These are phyloP conservation scores for Didymosphaeria variabile DNA, from an alignment of 2,329 filamentous ascomycete genomes.

Conservation along the genomic window DNA sequence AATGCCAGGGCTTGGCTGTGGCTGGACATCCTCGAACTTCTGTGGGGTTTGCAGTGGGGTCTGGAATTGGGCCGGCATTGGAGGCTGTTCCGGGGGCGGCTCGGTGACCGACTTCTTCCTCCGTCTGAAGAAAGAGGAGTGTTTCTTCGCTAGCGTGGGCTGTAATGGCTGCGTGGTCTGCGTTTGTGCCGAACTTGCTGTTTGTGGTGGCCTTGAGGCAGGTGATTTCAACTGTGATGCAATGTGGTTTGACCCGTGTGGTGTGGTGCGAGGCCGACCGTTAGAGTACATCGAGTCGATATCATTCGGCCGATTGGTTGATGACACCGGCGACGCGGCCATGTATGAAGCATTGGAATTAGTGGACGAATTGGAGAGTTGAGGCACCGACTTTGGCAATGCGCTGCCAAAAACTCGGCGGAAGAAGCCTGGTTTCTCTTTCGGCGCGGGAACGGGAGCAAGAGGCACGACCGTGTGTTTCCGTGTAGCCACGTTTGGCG, in stretches of 20 bases:
- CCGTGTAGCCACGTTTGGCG: constrained; percentile 62
- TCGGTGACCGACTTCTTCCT: constrained; percentile 90
- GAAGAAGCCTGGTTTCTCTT: constrained; percentile 87
- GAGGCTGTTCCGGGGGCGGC: constrained; percentile 64
- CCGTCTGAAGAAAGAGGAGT: constrained; percentile 91
- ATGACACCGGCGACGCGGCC: constrained; percentile 30
- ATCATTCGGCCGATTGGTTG: constrained; percentile 35
- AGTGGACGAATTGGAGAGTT: constrained; percentile 41
- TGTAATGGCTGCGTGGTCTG: constrained; percentile 35
- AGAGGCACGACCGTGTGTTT: constrained; percentile 52
- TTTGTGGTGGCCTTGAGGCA: constrained; percentile 38
- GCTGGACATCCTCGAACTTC: constrained; percentile 37
- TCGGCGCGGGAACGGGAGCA: constrained; percentile 51
- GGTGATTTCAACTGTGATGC: constrained; percentile 59
- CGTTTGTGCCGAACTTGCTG: constrained; percentile 31
- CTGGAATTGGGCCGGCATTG: constrained; percentile 58
- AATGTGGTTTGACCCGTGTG: constrained; percentile 54
- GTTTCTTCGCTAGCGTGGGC: constrained; percentile 78
- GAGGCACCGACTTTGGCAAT: constrained; percentile 65
- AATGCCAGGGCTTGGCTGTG: constrained; percentile 61
- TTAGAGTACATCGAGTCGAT: constrained; percentile 43
- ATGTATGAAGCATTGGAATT: constrained; percentile 27
- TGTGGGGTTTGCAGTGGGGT: constrained; percentile 45
- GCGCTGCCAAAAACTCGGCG: constrained; percentile 80
- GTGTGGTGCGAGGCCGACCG: constrained; percentile 48